Evolutionary conservation across 2,329 filamentous ascomycete genomes (phyloP).

Genomic region (Zasmidium angulare): DNA sequence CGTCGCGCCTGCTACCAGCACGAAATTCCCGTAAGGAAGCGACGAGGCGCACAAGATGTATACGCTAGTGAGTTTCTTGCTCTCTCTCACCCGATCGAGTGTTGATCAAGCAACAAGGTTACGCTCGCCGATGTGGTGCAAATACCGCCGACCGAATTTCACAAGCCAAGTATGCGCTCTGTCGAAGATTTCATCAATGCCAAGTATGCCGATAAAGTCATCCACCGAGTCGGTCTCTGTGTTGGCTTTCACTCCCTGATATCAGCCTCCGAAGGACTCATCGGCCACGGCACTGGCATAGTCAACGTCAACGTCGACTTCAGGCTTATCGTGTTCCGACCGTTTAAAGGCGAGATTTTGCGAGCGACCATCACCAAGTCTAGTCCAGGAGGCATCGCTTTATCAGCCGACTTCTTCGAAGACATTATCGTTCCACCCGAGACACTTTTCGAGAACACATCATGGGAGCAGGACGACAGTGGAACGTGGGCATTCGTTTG

Average conservation of each 20-base stretch:
- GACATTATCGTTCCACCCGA: constrained; percentile 78
- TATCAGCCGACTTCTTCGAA: constrained; percentile 89
- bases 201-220: constrained; percentile 94
- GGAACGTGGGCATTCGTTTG: constrained; percentile 70
- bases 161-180: constrained; percentile 75
- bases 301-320: constrained; percentile 98
- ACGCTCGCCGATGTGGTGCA: constrained; percentile 93
- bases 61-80: constrained; percentile 12
- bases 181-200: constrained; percentile 96
- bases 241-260: constrained; percentile 91
- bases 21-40: not conserved
- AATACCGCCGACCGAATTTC: constrained; percentile 85
- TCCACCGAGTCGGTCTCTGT: constrained; percentile 91
- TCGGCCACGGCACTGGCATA: constrained; percentile 86
- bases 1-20: no score
- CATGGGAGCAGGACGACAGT: constrained; percentile 29
- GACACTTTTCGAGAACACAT: constrained; percentile 70
- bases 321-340: constrained; percentile 87
- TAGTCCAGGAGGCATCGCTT: constrained; percentile 60
- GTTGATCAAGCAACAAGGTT: constrained; percentile 58
- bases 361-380: constrained; percentile 78
- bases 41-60: constrained; percentile 9
- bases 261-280: constrained; percentile 86
- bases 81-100: no score
- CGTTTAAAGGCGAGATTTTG: constrained; percentile 92